Base-by-base conservation (phyloP, 176 grass and related monocot genomes). In the Triticum monococcum region DNA sequence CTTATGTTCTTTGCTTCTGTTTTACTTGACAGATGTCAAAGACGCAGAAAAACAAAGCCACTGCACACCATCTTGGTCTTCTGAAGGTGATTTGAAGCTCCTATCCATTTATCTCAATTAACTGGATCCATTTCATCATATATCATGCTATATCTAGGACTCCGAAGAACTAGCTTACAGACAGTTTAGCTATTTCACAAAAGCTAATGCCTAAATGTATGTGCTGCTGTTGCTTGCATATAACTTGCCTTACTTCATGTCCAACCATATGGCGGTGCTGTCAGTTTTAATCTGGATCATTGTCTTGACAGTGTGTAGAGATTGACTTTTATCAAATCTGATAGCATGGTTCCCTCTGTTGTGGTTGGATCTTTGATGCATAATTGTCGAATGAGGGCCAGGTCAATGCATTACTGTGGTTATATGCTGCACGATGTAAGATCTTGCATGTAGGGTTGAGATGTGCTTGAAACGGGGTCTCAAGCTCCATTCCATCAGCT, bases 41-140 rank as follows among this genome's bases (percentile, higher is more conserved):
- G 81, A 96, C 97, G 1, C 97, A 99, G 80, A 96, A 99, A 63
- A 99, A 99, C 83, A 96, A 99, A 89, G 97, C 97, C 5, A 99
- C 97, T 13, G 97, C 97, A 0, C 97, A 99, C 87, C 97, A 99
- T 91, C 97, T 99, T 88, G 97, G 97, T 64, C 87, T 91, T 90
- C 75, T 99, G 59, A 99, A 99, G 94, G 97, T 99, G 18, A 77
- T 64, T 52, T 65, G 4, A 80, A 46, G 22, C 74, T n/a, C 64
- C n/a, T 36, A 4, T 4, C 38, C 79, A 4, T 70, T 67, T 84
- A 35, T 64, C 38, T 70, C 7, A 20, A 30, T 52, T 7, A 36
- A 12, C 7, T 20, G 18, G 86, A 16, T 83, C 7, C 52, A 17
- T 52, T 65, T 1, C 67, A 75, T 14, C 12, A 5, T 64, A 67